These are phyloP conservation scores for Suillus bovinus DNA, from an alignment of 768 basidiomycete species.

Conservation along the genomic window DNA sequence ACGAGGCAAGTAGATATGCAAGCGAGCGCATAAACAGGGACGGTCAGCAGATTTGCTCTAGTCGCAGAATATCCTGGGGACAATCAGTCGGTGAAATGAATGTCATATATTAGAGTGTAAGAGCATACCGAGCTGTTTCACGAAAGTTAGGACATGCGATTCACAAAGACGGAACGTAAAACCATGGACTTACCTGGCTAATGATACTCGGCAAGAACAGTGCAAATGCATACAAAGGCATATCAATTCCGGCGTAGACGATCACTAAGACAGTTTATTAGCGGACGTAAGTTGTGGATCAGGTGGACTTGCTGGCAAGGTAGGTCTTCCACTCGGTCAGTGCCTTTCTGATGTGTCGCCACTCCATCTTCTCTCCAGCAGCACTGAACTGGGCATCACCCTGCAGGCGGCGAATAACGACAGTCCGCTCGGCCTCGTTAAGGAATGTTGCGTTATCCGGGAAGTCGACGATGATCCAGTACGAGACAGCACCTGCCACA, in stretches of 20 bases:
- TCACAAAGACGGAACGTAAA: not conserved
- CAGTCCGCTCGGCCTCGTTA: constrained; percentile 65
- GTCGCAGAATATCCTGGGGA: constrained; percentile 64
- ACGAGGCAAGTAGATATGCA: constrained; percentile 65
- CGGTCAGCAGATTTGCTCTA: constrained; percentile 72
- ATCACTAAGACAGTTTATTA: constrained; percentile 42
- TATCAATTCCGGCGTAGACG: constrained; percentile 56
- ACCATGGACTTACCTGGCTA: constrained; percentile 49
- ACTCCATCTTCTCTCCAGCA: constrained; percentile 60
- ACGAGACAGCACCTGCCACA: constrained; percentile 62
- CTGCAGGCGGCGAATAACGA: constrained; percentile 66
- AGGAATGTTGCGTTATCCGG: constrained; percentile 81
- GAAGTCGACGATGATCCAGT: constrained; percentile 82
- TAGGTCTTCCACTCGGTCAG: constrained; percentile 77
- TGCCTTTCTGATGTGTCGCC: constrained; percentile 60
- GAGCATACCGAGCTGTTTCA: constrained; percentile 40
- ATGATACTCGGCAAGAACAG: constrained; percentile 82
- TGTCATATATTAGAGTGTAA: not conserved
- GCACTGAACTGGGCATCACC: constrained; percentile 71
- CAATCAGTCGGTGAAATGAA: constrained; percentile 2
- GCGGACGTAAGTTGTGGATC: not conserved
- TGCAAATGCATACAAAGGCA: constrained; percentile 75
- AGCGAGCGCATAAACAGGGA: constrained; percentile 74
- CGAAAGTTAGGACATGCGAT: constrained; percentile 6
- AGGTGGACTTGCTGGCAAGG: constrained; percentile 31